Evolutionary conservation across 345 rosid genomes (phyloP), one percentile per base, ranked within the genome.

Genomic region (Syzygium aqueum): DNA sequence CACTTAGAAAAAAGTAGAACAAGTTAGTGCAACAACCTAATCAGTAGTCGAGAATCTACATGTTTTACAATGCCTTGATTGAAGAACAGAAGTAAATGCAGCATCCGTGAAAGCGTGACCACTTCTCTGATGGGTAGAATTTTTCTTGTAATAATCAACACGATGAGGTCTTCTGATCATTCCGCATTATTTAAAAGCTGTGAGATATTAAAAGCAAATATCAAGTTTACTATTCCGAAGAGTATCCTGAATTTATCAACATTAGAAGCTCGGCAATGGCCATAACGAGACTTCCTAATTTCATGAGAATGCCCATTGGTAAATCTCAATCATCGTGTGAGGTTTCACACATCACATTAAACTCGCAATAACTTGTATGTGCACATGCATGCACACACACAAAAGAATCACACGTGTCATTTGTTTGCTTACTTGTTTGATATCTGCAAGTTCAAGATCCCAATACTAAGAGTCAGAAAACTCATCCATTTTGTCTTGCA

Each of bases 141-240:
- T 95, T 96, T 85, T 92, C 94, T 90, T 96, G 82, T 91, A 93
- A 90, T 92, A 87, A 53, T 94, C 94, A 33, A 95, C 88, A 51
- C 87, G 86, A 43, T 90, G 90, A 85, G 90, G 80, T 94, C 93
- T 86, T 93, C 96, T 1, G 90, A 89, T 89, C 90, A 87, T 84
- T 91, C 91, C 86, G 95, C 92, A 93, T 91, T 94, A 91, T 92
- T 90, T 87, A 97, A 92, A 88, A 97, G 95, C 99, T 97, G 95
- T 54, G 86, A 84, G 7, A 78, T 73, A 28, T 73, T 77, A 25
- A 77, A 78, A 49, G 28, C 2, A 6, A 28, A 53, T 49, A 63
- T 19, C 56, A 54, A 53, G 19, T n/a, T n/a, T n/a, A 73, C n/a
- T 51, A 33, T 30, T n/a, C 53, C 33, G 28, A 84, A 14, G 27